Conservation (phyloP, 2,329 filamentous ascomycete genomes). For the Aureobasidium sp. region DNA sequence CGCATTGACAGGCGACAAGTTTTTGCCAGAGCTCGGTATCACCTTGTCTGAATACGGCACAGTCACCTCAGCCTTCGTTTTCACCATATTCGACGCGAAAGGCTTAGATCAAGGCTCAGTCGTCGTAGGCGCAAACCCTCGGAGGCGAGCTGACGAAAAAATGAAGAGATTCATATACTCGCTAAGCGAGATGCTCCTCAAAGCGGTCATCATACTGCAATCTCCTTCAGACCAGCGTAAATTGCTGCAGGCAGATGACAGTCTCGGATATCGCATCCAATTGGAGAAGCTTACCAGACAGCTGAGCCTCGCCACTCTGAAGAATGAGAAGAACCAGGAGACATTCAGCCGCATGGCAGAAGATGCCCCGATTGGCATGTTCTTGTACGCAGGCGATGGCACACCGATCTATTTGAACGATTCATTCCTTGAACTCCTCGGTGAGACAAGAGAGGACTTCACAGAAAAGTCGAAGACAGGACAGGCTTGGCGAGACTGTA, state of each 20-base stretch:
- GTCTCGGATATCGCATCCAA: neutral
- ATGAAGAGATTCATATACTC: neutral
- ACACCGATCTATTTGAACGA: conserved; percentile 1
- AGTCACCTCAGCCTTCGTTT: neutral
- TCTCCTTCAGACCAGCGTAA: neutral
- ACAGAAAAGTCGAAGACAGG: neutral
- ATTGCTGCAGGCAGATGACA: neutral
- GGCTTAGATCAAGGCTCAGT: neutral
- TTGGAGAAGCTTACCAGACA: conserved; percentile 25
- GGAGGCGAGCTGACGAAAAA: neutral
- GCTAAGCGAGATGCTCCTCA: neutral
- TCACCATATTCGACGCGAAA: neutral
- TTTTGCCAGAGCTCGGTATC: neutral
- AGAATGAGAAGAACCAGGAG: conserved; percentile 29
- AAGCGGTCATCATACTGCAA: neutral
- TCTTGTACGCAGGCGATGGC: neutral
- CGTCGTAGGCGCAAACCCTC: neutral
- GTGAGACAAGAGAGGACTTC: neutral
- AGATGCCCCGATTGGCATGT: conserved; percentile 12
- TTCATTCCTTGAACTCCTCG: neutral
- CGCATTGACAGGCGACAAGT: neutral
- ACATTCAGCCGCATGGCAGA: conserved; percentile 16
- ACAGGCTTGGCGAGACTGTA: neutral
- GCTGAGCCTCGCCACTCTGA: conserved; percentile 23
- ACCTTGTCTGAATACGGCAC: neutral